Conservation (phyloP, 1,139 yeast species). For the Zygoascus meyerae region DNA sequence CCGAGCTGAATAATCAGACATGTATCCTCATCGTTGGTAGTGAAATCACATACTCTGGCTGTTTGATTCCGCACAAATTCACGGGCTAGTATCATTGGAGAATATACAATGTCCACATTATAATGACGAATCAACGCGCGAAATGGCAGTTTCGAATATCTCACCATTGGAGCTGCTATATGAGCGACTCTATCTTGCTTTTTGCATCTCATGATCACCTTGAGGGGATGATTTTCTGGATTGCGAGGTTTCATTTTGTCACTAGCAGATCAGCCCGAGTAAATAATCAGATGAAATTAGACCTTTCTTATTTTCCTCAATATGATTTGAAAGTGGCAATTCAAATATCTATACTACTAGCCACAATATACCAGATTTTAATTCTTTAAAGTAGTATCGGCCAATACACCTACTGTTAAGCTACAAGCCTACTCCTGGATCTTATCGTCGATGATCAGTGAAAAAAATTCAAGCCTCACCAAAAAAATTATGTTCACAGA, state of each 20-base stretch:
- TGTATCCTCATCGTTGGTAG: conserved; percentile 64
- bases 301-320: too few species aligned
- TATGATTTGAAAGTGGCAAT: too few species aligned
- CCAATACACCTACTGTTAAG: too few species aligned
- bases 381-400: too few species aligned
- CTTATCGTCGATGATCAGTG: too few species aligned
- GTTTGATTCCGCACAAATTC: conserved; percentile 82
- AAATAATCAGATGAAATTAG: too few species aligned
- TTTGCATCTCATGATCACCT: conserved; percentile 44
- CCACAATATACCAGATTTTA: too few species aligned
- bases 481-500: conserved; percentile 1
- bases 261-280: too few species aligned
- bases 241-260: conserved; percentile 5
- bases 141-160: conserved; percentile 91
- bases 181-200: conserved; percentile 55
- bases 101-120: conserved; percentile 75
- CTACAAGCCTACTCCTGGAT: too few species aligned
- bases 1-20: conserved; percentile 90
- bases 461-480: conserved; percentile 5
- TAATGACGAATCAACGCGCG: conserved; percentile 73
- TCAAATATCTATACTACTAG: too few species aligned
- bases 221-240: conserved; percentile 47
- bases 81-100: conserved; percentile 94
- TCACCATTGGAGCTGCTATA: conserved; percentile 95
- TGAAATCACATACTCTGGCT: conserved; percentile 80